Evolutionary conservation across 306 rosid species (phyloP), one percentile per base, ranked within the genome.

Genomic region (Dicorynia guianensis): DNA sequence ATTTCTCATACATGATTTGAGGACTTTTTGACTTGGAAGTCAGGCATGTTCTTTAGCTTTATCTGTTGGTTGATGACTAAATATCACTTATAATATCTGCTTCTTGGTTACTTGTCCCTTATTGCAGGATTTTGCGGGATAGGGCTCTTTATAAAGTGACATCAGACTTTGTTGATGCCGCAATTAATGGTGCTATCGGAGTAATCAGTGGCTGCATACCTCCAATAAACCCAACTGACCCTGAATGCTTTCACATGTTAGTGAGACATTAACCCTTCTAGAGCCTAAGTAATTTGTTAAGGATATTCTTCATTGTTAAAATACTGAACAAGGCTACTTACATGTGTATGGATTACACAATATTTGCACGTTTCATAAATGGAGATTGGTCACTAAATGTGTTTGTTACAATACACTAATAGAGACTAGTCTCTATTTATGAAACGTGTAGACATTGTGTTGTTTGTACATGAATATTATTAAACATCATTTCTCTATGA

Each of bases 161-260:
- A n/a, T 92, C 97, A 60, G 99, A 96, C 77, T 96, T 96, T 61
- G 99, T 96, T 42, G 98, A 96, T 77, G 98, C 99, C 11, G 96
- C 99, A 61, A 88, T 87, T 52, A 90, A 85, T 80, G 99, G 99
- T 60, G 98, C 99, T 72, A 70, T 79, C 81, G 99, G 99, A 83
- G 99, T 96, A 74, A 96, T 92, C 80, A 84, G 86, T 79, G 86
- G 98, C 82, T 96, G 97, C 79, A 90, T 96, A 80, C 98, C 99
- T 60, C 99, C 99, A 11, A 96, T 96, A 82, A 96, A 96, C 77
- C 99, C 98, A 50, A 92, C 99, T 2, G 99, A 96, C 63, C 99
- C 99, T 11, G 99, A 92, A 89, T 96, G 98, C 91, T 96, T 96
- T 87, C 99, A 96, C 90, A 96, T 96, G 99, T 96, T 73, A 92